A percentile compares a stretch with the other conserved stretches of the same genome.
Conservation (phyloP, 2,329 filamentous ascomycete genomes). For the Phyllosticta paracitricarpa region DNA sequence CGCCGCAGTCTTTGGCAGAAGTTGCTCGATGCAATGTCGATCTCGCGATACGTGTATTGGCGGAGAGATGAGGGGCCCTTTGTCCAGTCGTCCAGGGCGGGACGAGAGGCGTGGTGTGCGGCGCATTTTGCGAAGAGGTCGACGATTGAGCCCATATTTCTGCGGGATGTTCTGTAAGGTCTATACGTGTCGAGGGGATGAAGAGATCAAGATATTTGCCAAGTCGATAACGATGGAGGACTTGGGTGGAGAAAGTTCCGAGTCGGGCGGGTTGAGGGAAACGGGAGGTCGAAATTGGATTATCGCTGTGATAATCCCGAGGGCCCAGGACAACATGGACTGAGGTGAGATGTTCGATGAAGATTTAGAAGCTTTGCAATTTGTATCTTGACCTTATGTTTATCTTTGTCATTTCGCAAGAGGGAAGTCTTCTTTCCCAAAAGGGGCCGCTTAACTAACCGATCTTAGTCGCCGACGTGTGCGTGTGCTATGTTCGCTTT, state of each 20-base stretch:
- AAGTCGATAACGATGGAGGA: neutral
- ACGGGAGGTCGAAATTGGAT: neutral
- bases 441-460: neutral
- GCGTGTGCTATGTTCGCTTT: neutral
- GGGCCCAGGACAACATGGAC: neutral
- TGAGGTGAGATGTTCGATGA: neutral
- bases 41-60: neutral
- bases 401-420: neutral
- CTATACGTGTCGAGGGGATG: neutral
- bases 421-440: neutral
- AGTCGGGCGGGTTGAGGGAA: neutral
- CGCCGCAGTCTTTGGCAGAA: neutral
- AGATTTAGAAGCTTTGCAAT: neutral
- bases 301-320: neutral
- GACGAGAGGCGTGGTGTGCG: neutral
- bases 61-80: neutral
- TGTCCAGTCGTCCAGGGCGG: neutral
- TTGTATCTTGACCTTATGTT: neutral
- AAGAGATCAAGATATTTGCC: neutral
- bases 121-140: neutral
- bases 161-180: neutral
- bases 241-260: neutral
- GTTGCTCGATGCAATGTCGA: neutral
- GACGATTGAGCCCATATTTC: neutral
- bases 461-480: neutral